phyloP scores from a whole-genome alignment of 306 rosid genomes.

The Crotalaria pallida region DNA sequence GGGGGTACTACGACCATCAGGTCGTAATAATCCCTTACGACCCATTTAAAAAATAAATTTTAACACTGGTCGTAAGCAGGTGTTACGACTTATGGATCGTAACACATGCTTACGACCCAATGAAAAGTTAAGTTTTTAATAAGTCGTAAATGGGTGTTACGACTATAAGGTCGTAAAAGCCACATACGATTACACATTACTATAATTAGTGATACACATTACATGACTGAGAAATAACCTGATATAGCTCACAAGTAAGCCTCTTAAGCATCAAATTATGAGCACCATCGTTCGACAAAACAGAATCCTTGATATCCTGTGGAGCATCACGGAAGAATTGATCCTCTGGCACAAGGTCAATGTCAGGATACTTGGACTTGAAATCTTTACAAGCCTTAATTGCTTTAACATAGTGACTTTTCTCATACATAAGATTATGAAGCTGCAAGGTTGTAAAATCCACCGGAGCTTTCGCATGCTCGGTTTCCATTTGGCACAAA shows the following conservation, averaged over 20 bases:
- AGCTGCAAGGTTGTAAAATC: conserved; percentile 88
- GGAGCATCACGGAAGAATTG: conserved; percentile 68
- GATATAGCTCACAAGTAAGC: conserved; percentile 75
- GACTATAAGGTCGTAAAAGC: too few species aligned
- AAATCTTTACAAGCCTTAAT: conserved; percentile 92
- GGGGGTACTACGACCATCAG: too few species aligned
- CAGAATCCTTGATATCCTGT: conserved; percentile 45
- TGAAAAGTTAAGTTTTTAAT: too few species aligned
- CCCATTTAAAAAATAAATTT: too few species aligned
- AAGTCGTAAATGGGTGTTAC: too few species aligned
- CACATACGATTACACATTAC: too few species aligned
- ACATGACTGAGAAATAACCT: too few species aligned
- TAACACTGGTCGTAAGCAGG: too few species aligned
- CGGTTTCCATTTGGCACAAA: conserved; percentile 46
- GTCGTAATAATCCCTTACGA: too few species aligned
- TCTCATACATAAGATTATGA: conserved; percentile 88
- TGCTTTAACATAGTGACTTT: conserved; percentile 85
- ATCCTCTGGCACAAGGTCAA: conserved; percentile 75
- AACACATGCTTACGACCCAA: too few species aligned
- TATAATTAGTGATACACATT: too few species aligned
- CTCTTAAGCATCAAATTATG: conserved; percentile 82
- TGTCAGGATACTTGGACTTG: conserved; percentile 83
- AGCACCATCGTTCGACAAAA: conserved; percentile 51
- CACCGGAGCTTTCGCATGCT: conserved; percentile 78
- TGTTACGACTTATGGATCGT: too few species aligned